Percentiles rank a stretch among this genome's conserved stretches.
These are phyloP conservation scores for Acacia acuminata DNA, from an alignment of 306 rosid species.

Conservation along the genomic window DNA sequence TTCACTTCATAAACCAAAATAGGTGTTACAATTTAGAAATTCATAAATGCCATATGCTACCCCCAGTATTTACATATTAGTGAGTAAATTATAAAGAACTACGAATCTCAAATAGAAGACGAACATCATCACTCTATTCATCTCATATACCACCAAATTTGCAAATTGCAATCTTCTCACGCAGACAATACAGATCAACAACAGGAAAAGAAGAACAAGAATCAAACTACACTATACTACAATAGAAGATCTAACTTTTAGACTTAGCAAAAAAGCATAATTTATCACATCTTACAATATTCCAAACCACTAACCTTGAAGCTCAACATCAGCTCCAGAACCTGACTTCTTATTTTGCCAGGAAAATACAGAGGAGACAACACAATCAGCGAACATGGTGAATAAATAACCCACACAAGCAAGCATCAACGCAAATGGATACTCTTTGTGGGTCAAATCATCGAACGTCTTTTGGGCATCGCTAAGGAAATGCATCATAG, in stretches of 20 bases:
- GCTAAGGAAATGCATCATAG: constrained; percentile 79
- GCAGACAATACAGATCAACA: neutral
- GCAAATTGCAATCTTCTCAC: neutral
- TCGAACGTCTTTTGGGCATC: constrained; percentile 62
- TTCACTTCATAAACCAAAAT: neutral
- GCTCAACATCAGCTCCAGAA: constrained; percentile 32
- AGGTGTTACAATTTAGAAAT: neutral
- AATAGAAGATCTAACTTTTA: neutral
- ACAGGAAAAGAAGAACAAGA: neutral
- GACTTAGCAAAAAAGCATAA: neutral
- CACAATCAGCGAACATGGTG: constrained; percentile 63
- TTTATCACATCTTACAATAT: neutral
- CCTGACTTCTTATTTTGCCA: constrained; percentile 1
- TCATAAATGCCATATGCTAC: neutral
- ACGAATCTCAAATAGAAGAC: neutral
- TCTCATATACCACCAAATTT: neutral
- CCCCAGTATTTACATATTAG: too few relatives aligned
- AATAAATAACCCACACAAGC: constrained; percentile 67
- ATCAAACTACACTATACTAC: neutral
- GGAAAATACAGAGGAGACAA: constrained; percentile 42
- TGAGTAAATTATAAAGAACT: neutral
- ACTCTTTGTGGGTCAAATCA: constrained; percentile 54
- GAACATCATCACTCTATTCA: neutral
- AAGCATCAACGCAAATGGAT: constrained; percentile 76
- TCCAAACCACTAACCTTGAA: constrained; percentile 43